phyloP scores from a whole-genome alignment of 176 grass and related monocot genomes.

The Pontederia crassipes region DNA sequence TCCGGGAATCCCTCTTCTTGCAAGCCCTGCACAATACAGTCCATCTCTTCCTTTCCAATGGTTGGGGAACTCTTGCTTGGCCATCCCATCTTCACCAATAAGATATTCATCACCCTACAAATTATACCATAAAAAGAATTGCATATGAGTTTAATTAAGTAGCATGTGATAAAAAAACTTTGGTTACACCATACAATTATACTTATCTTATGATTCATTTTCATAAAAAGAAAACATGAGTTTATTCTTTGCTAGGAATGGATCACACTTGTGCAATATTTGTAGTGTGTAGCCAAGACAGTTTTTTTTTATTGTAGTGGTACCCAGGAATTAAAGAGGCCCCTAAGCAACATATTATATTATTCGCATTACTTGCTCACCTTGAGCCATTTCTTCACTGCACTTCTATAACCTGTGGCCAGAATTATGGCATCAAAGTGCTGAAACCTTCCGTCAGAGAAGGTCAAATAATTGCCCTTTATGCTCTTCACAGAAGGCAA shows the following conservation, averaged over 20 bases:
- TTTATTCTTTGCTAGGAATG: too few relatives aligned
- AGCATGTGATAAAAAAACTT: too few relatives aligned
- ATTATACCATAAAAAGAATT: too few relatives aligned
- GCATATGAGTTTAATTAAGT: too few relatives aligned
- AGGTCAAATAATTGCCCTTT: neutral
- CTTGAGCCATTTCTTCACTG: constrained; percentile 19
- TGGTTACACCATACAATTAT: too few relatives aligned
- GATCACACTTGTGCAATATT: too few relatives aligned
- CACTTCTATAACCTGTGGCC: constrained; percentile 12
- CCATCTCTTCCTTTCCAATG: neutral
- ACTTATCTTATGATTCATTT: too few relatives aligned
- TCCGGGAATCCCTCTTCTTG: neutral
- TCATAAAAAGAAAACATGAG: too few relatives aligned
- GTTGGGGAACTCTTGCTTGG: neutral
- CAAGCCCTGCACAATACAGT: neutral
- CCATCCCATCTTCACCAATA: neutral
- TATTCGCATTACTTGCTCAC: neutral
- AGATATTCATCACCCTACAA: neutral
- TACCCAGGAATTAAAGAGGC: neutral
- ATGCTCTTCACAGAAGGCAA: constrained; percentile 4
- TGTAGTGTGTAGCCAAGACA: too few relatives aligned
- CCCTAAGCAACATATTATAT: neutral
- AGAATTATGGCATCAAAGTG: constrained; percentile 11
- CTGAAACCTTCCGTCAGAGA: neutral
- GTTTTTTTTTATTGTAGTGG: too few relatives aligned